Percentiles rank a stretch among this genome's conserved stretches.
Conservation (phyloP, 345 rosid genomes). For the Citrus inodora region DNA sequence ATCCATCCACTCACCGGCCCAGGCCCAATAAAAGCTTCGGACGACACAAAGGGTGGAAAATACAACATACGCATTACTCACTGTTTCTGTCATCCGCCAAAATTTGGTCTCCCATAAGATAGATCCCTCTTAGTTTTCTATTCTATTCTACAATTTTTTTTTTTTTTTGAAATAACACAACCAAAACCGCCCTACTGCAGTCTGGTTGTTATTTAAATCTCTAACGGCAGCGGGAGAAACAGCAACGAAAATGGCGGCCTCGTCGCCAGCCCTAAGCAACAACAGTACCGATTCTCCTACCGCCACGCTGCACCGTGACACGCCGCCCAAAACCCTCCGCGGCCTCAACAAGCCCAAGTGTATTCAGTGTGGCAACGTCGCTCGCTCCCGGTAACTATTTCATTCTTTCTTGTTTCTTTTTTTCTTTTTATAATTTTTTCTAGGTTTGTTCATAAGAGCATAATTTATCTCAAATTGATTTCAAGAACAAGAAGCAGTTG, state of each 20-base stretch:
- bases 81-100: neutral
- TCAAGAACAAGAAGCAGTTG: neutral
- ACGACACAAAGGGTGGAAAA: too few relatives aligned
- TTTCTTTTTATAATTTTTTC: neutral
- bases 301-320: conserved; percentile 24
- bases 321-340: conserved; percentile 77
- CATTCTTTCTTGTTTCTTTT: neutral
- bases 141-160: neutral
- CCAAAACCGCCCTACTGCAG: neutral
- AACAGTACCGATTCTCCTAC: conserved; percentile 23
- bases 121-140: neutral
- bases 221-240: conserved; percentile 10
- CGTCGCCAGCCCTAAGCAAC: conserved; percentile 47
- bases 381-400: conserved; percentile 73
- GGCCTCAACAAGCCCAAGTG: conserved; percentile 98
- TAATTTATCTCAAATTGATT: neutral
- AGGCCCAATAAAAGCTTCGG: neutral
- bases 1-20: neutral
- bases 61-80: too few relatives aligned
- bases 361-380: conserved; percentile 94
- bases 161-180: neutral
- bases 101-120: neutral
- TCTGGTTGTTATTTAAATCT: neutral
- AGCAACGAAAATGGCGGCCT: conserved; percentile 32
- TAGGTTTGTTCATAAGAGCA: neutral